phyloP scores from a whole-genome alignment of 306 rosid genomes.

The Pyrus betulifolia region DNA sequence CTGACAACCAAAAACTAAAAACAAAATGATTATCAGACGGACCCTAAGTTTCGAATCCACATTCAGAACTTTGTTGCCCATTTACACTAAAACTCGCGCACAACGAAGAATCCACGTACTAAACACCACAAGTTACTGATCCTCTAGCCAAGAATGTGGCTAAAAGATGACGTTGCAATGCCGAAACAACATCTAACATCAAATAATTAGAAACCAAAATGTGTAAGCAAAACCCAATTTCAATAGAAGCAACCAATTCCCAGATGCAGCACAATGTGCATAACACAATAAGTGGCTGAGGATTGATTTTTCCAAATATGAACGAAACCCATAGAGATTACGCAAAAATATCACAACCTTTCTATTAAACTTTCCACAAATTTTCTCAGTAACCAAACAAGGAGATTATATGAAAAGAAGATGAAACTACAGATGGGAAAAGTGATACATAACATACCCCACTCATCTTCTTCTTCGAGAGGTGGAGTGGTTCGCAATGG shows the following conservation, averaged over 20 bases:
- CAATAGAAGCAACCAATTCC: not conserved
- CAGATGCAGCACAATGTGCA: not conserved
- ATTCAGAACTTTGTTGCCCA: not conserved
- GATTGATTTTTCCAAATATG: not conserved
- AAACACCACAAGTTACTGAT: not conserved
- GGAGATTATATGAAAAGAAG: not conserved
- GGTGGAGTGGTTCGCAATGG: conserved; percentile 44
- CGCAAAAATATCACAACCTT: not conserved
- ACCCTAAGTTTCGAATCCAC: not conserved
- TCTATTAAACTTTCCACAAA: not conserved
- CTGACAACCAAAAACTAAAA: too few species aligned
- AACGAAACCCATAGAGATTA: not conserved
- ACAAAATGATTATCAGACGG: too few species aligned
- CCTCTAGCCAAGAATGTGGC: not conserved
- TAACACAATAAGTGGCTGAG: not conserved
- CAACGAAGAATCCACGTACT: not conserved
- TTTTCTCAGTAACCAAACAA: not conserved
- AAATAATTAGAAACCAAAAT: not conserved
- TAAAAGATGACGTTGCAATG: not conserved
- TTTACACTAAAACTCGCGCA: not conserved
- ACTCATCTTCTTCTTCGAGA: conserved; percentile 63
- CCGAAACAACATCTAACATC: not conserved
- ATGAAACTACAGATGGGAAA: conserved; percentile 5
- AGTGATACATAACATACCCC: conserved; percentile 46
- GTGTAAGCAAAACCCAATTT: not conserved